Evolutionary conservation across 2,329 filamentous ascomycete species (phyloP), one percentile per base, ranked within the genome.

Genomic region (Fusarium algeriense): DNA sequence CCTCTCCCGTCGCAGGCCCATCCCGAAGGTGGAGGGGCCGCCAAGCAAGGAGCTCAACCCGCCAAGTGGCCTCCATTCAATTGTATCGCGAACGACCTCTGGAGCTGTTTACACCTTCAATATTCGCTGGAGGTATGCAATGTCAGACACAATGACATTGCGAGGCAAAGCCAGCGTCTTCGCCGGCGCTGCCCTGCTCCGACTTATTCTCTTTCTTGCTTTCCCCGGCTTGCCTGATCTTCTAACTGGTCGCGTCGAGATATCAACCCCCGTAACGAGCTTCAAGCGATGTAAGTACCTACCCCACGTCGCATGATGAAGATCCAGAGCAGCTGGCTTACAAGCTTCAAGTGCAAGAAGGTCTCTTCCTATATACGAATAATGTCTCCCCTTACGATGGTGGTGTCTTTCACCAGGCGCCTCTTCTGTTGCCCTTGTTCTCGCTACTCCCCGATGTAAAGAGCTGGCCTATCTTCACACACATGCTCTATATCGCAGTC

Each of bases 341-440:
- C 61, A 61, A 35, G 15, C n/a, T 20, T 32, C n/a, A 60, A 76
- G 70, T 72, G 60, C 95, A 98, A 86, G 96, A 99, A 83, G 96
- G 96, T 23, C 85, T 99, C 63, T 99, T 97, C 78, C 89, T 99
- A 26, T 98, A 98, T 81, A 95, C 93, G 71, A 93, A 97, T 81
- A 97, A 97, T 84, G 93, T 98, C 62, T 98, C 94, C 66, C 96
- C 96, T 2, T 99, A 98, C 83, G 94, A 99, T 80, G 96, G 96
- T 71, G 96, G 96, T 76, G 93, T 91, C 78, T 91, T 88, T 80
- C 87, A 90, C 82, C 87, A 97, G 86, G 94, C 95, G 44, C 96
- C 96, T 50, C 86, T 99, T 61, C 88, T 99, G 43, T 89, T 99
- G 64, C 94, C 95, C 48, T 87, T 98, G 73, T 98, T 98, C 85